A percentile compares a stretch with the other conserved stretches of the same genome.
Evolutionary conservation across 1,139 yeast species (phyloP).

Genomic region (Pneumocystis carinii): DNA sequence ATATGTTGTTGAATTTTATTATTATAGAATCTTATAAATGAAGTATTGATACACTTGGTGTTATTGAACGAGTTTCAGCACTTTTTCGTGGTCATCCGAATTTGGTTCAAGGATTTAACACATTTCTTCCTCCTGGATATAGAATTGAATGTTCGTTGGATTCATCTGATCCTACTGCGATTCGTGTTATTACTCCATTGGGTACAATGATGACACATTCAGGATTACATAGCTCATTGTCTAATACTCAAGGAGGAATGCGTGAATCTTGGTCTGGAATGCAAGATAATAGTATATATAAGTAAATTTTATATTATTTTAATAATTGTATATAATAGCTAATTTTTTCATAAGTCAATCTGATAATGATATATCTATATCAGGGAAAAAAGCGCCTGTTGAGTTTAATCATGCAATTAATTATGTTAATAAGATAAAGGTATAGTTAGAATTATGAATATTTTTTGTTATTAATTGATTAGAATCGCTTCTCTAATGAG

Average conservation of each 20-base stretch:
- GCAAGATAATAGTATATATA: not conserved
- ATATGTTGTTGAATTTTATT: not conserved
- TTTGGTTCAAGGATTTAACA: conserved; percentile 89
- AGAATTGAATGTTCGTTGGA: conserved; percentile 82
- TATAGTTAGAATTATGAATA: not conserved
- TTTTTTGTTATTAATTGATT: not conserved
- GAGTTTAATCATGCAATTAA: conserved; percentile 95
- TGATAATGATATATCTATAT: not conserved
- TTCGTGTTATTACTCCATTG: conserved; percentile 87
- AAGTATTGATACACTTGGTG: conserved; percentile 95
- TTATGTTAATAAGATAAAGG: conserved; percentile 83
- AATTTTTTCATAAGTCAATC: not conserved
- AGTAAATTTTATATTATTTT: not conserved
- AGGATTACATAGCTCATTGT: conserved; percentile 26
- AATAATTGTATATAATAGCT: not conserved
- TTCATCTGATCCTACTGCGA: conserved; percentile 83
- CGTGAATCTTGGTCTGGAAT: not conserved
- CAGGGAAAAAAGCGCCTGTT: conserved; percentile 40
- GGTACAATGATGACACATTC: conserved; percentile 62
- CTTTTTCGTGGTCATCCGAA: conserved; percentile 85
- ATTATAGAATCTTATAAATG: not conserved
- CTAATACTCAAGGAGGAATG: conserved; percentile 3
- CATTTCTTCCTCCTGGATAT: conserved; percentile 93
- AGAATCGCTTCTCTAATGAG: conserved; percentile 74
- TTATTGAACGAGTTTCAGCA: conserved; percentile 82